Evolutionary conservation across 305 asterid genomes (phyloP).

Genomic region (Solanum hybrid): DNA sequence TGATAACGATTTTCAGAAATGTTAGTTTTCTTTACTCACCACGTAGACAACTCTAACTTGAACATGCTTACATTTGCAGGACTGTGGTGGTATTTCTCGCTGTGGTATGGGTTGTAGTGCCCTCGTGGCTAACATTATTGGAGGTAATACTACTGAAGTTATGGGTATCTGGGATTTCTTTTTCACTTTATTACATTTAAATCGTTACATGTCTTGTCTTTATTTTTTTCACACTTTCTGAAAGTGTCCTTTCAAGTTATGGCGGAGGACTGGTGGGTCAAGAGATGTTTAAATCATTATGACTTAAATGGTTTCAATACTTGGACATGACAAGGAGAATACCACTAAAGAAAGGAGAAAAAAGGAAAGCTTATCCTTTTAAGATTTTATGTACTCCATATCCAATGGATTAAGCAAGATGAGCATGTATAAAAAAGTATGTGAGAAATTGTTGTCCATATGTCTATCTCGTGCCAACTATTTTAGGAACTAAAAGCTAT

Average conservation of each 20-base stretch:
- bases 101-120: conserved; percentile 98
- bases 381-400: neutral
- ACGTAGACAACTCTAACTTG: neutral
- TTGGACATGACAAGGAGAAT: neutral
- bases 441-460: neutral
- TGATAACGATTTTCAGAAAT: neutral
- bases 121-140: conserved; percentile 50
- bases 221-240: neutral
- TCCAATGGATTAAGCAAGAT: neutral
- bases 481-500: neutral
- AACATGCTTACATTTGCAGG: conserved; percentile 34
- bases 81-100: conserved; percentile 74
- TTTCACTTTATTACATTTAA: neutral
- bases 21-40: neutral
- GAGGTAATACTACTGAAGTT: conserved; percentile 36
- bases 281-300: neutral
- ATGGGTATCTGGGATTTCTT: neutral
- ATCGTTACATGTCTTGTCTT: neutral
- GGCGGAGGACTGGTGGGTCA: neutral
- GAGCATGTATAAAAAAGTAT: neutral
- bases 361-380: neutral
- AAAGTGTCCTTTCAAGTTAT: neutral
- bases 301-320: neutral
- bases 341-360: neutral
- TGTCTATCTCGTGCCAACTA: neutral